Conservation (phyloP, 306 rosid species). For the Luffa acutangula region DNA sequence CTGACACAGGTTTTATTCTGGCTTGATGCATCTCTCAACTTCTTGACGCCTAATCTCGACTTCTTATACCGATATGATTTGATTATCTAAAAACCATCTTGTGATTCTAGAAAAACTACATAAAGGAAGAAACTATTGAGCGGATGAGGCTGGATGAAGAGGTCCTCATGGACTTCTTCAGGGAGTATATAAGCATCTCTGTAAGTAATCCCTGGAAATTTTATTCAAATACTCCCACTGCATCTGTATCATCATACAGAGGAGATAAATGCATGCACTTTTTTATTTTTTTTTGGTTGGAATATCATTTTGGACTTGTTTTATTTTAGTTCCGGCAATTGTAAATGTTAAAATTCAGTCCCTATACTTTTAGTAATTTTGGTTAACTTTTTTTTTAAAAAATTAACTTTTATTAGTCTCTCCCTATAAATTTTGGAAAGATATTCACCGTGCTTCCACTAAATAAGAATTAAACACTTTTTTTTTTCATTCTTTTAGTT, state of each 20-base stretch:
- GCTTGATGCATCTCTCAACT: background rate
- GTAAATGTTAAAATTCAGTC: no score
- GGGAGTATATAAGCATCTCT: constrained; percentile 80
- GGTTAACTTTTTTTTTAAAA: no score
- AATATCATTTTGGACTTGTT: no score
- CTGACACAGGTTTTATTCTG: constrained; percentile 55
- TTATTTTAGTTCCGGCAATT: no score
- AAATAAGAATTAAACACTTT: no score
- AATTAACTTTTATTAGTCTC: no score
- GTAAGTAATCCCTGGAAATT: constrained; percentile 32
- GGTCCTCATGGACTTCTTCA: constrained; percentile 87
- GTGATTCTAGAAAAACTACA: constrained; percentile 60
- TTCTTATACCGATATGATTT: background rate
- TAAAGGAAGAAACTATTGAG: constrained; percentile 90
- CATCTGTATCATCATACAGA: background rate
- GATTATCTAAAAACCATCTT: constrained; percentile 15
- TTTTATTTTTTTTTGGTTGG: no score
- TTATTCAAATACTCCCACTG: background rate
- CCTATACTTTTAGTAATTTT: no score
- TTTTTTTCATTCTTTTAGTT: background rate
- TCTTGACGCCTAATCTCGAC: constrained; percentile 5
- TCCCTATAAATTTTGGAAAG: no score
- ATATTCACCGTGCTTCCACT: no score
- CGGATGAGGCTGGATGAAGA: constrained; percentile 98
- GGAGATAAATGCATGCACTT: background rate